Evolutionary conservation across 192 early-diverging fungal genomes (phyloP).

Genomic region (Entrophospora sp.): DNA sequence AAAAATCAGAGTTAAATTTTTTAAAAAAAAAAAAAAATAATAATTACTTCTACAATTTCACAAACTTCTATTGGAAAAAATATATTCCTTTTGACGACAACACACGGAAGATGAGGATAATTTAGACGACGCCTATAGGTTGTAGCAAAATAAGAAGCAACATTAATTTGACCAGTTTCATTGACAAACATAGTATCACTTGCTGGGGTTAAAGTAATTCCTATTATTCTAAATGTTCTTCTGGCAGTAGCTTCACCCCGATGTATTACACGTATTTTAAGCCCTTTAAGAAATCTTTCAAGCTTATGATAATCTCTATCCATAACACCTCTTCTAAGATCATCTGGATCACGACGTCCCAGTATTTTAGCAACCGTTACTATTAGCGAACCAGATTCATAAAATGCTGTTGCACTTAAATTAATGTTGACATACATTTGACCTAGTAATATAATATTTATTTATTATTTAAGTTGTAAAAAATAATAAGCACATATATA

Average conservation of each 20-base stretch:
- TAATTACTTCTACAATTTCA: constrained; percentile 45
- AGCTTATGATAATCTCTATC: constrained; percentile 36
- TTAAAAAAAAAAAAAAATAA: too few species aligned
- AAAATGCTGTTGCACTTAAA: constrained; percentile 60
- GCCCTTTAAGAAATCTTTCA: constrained; percentile 42
- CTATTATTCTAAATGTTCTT: constrained; percentile 63
- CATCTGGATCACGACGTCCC: constrained; percentile 35
- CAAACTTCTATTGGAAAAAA: constrained; percentile 89
- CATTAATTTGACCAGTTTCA: too few species aligned
- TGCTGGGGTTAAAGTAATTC: too few species aligned
- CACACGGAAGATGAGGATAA: constrained; percentile 74
- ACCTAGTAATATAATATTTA: too few species aligned
- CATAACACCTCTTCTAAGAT: constrained; percentile 37
- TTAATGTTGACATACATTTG: constrained; percentile 66
- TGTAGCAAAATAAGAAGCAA: too few species aligned
- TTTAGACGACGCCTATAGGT: constrained; percentile 64
- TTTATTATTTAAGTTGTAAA: neutral
- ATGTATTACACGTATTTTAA: constrained; percentile 50
- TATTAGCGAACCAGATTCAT: constrained; percentile 57
- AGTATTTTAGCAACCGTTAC: constrained; percentile 63
- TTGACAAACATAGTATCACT: too few species aligned
- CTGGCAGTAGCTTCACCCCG: constrained; percentile 45
- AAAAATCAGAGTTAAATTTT: too few species aligned
- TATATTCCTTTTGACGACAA: constrained; percentile 55
- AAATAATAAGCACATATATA: neutral